phyloP scores from a whole-genome alignment of 1,139 yeast species.

The Suhomyces chickasaworum region DNA sequence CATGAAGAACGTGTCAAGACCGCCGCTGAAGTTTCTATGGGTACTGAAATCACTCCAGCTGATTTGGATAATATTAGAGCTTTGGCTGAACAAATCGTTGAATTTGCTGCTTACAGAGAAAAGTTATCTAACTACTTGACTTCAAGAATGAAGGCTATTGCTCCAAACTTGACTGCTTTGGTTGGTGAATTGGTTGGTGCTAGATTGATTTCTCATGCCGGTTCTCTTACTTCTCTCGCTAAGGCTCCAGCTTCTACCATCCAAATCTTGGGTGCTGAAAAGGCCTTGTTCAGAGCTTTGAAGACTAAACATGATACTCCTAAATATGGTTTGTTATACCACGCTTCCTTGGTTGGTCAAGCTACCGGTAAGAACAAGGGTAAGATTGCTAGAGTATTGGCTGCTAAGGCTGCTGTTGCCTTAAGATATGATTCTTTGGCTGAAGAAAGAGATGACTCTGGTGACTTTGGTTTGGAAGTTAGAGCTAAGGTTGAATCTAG shows the following conservation, averaged over 20 bases:
- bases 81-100: slow-evolving; percentile 93
- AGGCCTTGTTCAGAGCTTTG: slow-evolving; percentile 97
- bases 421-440: slow-evolving; percentile 95
- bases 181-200: slow-evolving; percentile 99
- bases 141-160: slow-evolving; percentile 96
- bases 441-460: slow-evolving; percentile 94
- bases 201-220: slow-evolving; percentile 96
- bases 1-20: slow-evolving; percentile 79
- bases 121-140: slow-evolving; percentile 85
- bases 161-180: slow-evolving; percentile 94
- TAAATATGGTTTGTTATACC: slow-evolving; percentile 95
- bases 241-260: slow-evolving; percentile 99
- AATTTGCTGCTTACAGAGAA: slow-evolving; percentile 92
- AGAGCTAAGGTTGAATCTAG: slow-evolving; percentile 94
- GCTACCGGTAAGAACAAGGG: slow-evolving; percentile 98
- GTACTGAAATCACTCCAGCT: slow-evolving; percentile 90
- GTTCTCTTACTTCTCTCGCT: slow-evolving; percentile 92
- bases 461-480: slow-evolving; percentile 89
- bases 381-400: slow-evolving; percentile 96
- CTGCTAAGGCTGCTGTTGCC: slow-evolving; percentile 97
- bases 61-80: slow-evolving; percentile 85
- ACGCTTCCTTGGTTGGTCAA: slow-evolving; percentile 94
- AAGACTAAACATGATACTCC: slow-evolving; percentile 99
- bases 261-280: slow-evolving; percentile 98
- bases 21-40: slow-evolving; percentile 98